phyloP scores from a whole-genome alignment of 164 flowering plant genomes.

The Sedum album region DNA sequence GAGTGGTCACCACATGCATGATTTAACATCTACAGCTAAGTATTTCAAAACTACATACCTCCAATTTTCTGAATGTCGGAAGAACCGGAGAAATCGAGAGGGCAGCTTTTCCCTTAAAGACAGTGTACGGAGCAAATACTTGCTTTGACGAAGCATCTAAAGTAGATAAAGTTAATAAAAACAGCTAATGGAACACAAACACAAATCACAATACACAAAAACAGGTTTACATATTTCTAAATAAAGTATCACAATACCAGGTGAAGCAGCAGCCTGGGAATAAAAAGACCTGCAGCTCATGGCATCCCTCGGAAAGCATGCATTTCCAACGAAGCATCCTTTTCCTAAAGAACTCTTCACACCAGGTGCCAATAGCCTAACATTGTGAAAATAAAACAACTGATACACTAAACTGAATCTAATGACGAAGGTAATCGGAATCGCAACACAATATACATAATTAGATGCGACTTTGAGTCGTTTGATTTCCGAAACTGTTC shows the following conservation, averaged over 20 bases:
- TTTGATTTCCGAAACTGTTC: background rate
- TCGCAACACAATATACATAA: background rate
- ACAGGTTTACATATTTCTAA: background rate
- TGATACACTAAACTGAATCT: background rate
- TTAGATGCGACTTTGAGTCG: background rate
- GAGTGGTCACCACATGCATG: background rate
- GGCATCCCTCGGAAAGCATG: background rate
- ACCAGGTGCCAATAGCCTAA: background rate
- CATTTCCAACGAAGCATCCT: background rate
- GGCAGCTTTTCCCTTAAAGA: slow-evolving; percentile 90
- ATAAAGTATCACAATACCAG: background rate
- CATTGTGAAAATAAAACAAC: background rate
- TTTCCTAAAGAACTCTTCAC: background rate
- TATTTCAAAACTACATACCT: slow-evolving; percentile 29
- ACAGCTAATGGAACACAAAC: background rate
- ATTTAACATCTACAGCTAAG: background rate
- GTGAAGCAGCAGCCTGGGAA: slow-evolving; percentile 2
- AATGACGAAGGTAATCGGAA: background rate
- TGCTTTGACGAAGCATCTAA: background rate
- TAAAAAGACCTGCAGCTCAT: background rate
- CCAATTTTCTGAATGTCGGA: slow-evolving; percentile 46
- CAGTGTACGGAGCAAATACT: slow-evolving; percentile 37
- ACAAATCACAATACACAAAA: background rate
- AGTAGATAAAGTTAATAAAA: background rate
- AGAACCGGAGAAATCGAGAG: slow-evolving; percentile 44